A percentile compares a stretch with the other conserved stretches of the same genome.
phyloP scores from a whole-genome alignment of 176 grass and related monocot genomes.

The Zoysia japonica region DNA sequence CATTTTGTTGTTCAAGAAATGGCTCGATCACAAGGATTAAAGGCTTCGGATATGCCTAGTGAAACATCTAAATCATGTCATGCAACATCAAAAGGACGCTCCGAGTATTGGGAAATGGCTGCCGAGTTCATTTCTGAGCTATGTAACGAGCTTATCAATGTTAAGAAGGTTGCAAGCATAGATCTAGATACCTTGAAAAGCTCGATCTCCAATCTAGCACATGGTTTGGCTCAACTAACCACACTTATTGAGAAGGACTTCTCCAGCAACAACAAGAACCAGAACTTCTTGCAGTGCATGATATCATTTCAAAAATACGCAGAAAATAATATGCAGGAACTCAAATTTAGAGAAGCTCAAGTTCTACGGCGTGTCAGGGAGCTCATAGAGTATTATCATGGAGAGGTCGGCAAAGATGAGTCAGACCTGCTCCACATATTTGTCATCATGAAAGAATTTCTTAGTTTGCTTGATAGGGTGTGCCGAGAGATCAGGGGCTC shows the following conservation, averaged over 20 bases:
- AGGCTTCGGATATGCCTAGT: conserved; percentile 10
- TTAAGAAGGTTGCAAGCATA: conserved; percentile 79
- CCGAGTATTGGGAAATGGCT: conserved; percentile 17
- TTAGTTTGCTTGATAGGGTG: conserved; percentile 69
- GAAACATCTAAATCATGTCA: conserved; percentile 6
- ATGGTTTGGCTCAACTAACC: conserved; percentile 56
- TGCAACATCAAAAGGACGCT: conserved; percentile 24
- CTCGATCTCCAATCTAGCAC: conserved; percentile 78
- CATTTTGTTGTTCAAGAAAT: conserved; percentile 92
- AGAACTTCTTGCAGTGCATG: conserved; percentile 63
- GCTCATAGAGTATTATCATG: conserved; percentile 85
- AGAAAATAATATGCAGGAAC: conserved; percentile 57
- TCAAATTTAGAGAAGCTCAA: conserved; percentile 55
- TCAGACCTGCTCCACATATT: conserved; percentile 74
- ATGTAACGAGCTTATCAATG: conserved; percentile 71
- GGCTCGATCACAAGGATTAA: conserved; percentile 54
- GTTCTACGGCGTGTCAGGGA: conserved; percentile 66
- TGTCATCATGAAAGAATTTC: conserved; percentile 82
- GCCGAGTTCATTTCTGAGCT: conserved; percentile 67
- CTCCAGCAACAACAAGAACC: conserved; percentile 33
- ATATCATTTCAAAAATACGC: conserved; percentile 55
- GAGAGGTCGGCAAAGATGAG: conserved; percentile 77
- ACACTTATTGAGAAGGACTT: conserved; percentile 50
- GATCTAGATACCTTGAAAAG: conserved; percentile 73
- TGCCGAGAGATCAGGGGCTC: conserved; percentile 57